Percentiles rank a stretch among this genome's conserved stretches.
Conservation (phyloP, 805 yeast species). For the Barnettozyma botsteinii region DNA sequence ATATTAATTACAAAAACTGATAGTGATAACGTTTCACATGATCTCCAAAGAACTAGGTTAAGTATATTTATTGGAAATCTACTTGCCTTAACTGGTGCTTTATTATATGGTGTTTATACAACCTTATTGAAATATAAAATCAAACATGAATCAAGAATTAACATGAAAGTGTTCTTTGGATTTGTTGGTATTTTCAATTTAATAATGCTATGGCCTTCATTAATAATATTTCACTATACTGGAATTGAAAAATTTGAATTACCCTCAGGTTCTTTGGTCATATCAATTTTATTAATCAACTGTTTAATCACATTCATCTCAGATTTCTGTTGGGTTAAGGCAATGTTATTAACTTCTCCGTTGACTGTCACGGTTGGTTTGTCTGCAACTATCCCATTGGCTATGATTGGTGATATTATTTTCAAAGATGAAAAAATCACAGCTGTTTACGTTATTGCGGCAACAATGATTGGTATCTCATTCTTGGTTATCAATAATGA, state of each 20-base stretch:
- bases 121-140: conserved; percentile 73
- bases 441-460: conserved; percentile 68
- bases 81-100: conserved; percentile 77
- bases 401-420: conserved; percentile 84
- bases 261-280: conserved; percentile 51
- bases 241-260: conserved; percentile 68
- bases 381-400: conserved; percentile 88
- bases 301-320: conserved; percentile 76
- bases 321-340: conserved; percentile 94
- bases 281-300: conserved; percentile 53
- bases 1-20: conserved; percentile 71
- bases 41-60: conserved; percentile 20
- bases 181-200: conserved; percentile 86
- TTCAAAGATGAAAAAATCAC: conserved; percentile 61
- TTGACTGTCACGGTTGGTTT: conserved; percentile 93
- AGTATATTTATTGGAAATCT: conserved; percentile 60
- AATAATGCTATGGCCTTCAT: conserved; percentile 74
- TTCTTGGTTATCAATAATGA: conserved; percentile 79
- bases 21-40: conserved; percentile 19
- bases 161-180: conserved; percentile 88
- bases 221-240: conserved; percentile 55
- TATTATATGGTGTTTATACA: conserved; percentile 89
- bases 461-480: conserved; percentile 70
- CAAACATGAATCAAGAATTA: conserved; percentile 64
- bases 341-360: conserved; percentile 90